phyloP scores from a whole-genome alignment of 106 monocot species.

The Acorus calamus region DNA sequence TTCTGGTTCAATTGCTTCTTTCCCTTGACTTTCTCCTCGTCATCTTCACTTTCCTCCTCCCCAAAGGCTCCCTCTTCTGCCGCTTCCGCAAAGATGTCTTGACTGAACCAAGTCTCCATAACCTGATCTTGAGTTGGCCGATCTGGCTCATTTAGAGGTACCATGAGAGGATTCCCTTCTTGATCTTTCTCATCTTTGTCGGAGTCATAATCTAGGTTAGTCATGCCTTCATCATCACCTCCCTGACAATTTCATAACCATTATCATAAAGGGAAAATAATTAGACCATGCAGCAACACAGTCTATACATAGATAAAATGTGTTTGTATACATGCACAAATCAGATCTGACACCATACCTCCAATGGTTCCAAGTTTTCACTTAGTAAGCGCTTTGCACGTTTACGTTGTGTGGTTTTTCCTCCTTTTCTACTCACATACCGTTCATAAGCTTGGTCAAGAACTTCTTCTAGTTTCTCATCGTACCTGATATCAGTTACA shows the following conservation, averaged over 20 bases:
- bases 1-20: slow-evolving; percentile 7
- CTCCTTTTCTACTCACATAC: slow-evolving; percentile 56
- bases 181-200: slow-evolving; percentile 30
- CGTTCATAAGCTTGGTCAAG: slow-evolving; percentile 69
- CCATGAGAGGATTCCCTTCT: slow-evolving; percentile 65
- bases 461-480: slow-evolving; percentile 59
- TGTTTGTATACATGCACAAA: not conserved
- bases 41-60: slow-evolving; percentile 38
- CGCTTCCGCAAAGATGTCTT: slow-evolving; percentile 65
- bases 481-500: slow-evolving; percentile 28
- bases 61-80: slow-evolving; percentile 20
- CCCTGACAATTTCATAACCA: slow-evolving; percentile 12
- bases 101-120: slow-evolving; percentile 81
- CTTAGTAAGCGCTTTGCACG: slow-evolving; percentile 28
- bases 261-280: not conserved
- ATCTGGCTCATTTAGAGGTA: slow-evolving; percentile 44
- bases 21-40: not conserved
- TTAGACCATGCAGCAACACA: not conserved
- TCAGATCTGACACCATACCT: slow-evolving; percentile 10
- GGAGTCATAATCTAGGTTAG: slow-evolving; percentile 28
- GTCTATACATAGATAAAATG: not conserved
- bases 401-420: slow-evolving; percentile 37
- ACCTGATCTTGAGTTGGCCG: slow-evolving; percentile 58
- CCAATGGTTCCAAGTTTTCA: slow-evolving; percentile 29
- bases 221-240: slow-evolving; percentile 35